Conservation (phyloP, 768 basidiomycete species). For the Suillus hirtellus region DNA sequence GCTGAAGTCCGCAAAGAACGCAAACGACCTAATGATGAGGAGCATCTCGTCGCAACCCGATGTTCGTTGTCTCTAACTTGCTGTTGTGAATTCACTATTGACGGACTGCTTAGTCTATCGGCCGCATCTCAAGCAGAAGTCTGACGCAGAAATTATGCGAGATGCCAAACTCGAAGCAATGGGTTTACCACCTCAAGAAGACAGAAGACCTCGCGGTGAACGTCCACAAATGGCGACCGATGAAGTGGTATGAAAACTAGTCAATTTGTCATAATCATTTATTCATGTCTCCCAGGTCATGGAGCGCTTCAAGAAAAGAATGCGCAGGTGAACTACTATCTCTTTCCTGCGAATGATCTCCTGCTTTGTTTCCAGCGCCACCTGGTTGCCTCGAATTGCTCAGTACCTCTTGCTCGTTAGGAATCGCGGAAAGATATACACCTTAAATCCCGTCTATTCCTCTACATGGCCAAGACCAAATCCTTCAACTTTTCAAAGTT, state of each 20-base stretch:
- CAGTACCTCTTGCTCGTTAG: not conserved
- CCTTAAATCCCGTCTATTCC: not conserved
- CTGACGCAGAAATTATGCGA: slow-evolving; percentile 84
- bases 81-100: not conserved
- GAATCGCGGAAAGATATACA: not conserved
- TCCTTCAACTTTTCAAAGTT: slow-evolving; percentile 48
- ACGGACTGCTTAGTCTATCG: slow-evolving; percentile 65
- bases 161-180: slow-evolving; percentile 88
- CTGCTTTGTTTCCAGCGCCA: slow-evolving; percentile 2
- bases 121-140: slow-evolving; percentile 78
- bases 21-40: slow-evolving; percentile 65
- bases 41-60: slow-evolving; percentile 81
- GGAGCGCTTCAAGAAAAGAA: slow-evolving; percentile 97
- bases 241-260: slow-evolving; percentile 63
- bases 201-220: slow-evolving; percentile 44
- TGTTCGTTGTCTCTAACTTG: slow-evolving; percentile 53
- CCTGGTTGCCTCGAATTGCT: not conserved
- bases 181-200: slow-evolving; percentile 58
- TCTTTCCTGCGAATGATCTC: slow-evolving; percentile 8
- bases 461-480: slow-evolving; percentile 29
- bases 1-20: slow-evolving; percentile 69
- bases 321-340: slow-evolving; percentile 61
- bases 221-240: slow-evolving; percentile 87
- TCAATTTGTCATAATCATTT: slow-evolving; percentile 7
- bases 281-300: slow-evolving; percentile 58